Conservation (phyloP, 2,329 filamentous ascomycete species). For the Chaetomiaceae sp. region DNA sequence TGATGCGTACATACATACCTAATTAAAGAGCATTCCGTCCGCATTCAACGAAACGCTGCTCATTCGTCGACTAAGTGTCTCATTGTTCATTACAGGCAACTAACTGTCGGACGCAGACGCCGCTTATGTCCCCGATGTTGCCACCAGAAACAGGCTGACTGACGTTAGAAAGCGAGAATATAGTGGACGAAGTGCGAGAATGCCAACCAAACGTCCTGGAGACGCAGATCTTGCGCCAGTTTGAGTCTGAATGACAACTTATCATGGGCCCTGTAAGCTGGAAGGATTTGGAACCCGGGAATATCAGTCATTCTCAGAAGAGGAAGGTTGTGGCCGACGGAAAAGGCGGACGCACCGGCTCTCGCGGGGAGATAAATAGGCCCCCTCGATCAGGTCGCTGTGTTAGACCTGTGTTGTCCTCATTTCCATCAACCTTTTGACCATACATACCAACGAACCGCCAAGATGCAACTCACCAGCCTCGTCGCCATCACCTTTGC, state of each 20-base stretch:
- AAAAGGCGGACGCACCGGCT: too few relatives aligned
- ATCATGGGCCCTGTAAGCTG: neutral
- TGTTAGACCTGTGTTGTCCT: neutral
- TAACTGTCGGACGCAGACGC: neutral
- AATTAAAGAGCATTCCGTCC: too few relatives aligned
- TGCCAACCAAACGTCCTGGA: neutral
- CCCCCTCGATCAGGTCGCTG: neutral
- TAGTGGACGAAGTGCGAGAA: neutral
- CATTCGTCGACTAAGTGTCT: too few relatives aligned
- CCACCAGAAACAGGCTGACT: neutral
- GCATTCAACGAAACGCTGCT: too few relatives aligned
- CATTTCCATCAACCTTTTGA: neutral
- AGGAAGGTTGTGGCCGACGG: too few relatives aligned
- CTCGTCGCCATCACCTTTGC: neutral
- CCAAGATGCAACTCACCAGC: constrained; percentile 1
- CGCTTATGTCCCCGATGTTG: neutral
- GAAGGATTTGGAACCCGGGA: too few relatives aligned
- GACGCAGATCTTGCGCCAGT: neutral
- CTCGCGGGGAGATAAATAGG: neutral
- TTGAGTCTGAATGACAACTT: neutral
- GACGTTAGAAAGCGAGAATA: neutral
- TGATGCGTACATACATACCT: too few relatives aligned
- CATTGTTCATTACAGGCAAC: too few relatives aligned
- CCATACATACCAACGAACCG: neutral
- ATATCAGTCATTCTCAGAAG: too few relatives aligned